phyloP scores from a whole-genome alignment of 768 basidiomycete species.

The Podaxis sp. region DNA sequence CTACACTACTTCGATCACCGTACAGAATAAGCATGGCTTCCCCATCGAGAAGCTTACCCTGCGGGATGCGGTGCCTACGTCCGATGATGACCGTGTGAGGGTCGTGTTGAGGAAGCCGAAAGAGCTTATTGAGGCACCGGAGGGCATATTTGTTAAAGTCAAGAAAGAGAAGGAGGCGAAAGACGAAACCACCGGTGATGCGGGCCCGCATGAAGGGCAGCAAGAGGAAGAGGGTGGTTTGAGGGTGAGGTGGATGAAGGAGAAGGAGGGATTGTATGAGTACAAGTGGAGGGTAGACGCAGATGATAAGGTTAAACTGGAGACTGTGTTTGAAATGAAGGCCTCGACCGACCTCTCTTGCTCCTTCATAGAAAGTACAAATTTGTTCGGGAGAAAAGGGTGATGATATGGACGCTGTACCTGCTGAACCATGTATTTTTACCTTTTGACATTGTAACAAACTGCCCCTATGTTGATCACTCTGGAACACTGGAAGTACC shows the following conservation, averaged over 20 bases:
- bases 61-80: conserved; percentile 41
- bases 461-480: not conserved
- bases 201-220: conserved; percentile 33
- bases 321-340: conserved; percentile 51
- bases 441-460: not conserved
- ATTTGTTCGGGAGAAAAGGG: not conserved
- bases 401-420: not conserved
- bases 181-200: not conserved
- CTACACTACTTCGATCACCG: conserved; percentile 39
- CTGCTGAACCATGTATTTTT: not conserved
- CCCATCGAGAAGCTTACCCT: conserved; percentile 39
- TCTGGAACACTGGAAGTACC: no score
- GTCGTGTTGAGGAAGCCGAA: conserved; percentile 43
- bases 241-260: conserved; percentile 41
- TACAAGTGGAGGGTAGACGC: conserved; percentile 44
- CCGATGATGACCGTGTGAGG: conserved; percentile 35
- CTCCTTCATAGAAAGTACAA: conserved; percentile 1
- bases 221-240: conserved; percentile 29
- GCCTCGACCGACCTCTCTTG: conserved; percentile 16
- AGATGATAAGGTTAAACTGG: conserved; percentile 37
- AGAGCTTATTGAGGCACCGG: conserved; percentile 40
- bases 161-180: conserved; percentile 5
- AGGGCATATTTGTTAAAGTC: conserved; percentile 31
- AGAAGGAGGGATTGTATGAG: conserved; percentile 54
- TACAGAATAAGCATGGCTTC: conserved; percentile 47